Evolutionary conservation across 331 rosid genomes (phyloP), one percentile per base, ranked within the genome.

Genomic region (Malus hybrid): DNA sequence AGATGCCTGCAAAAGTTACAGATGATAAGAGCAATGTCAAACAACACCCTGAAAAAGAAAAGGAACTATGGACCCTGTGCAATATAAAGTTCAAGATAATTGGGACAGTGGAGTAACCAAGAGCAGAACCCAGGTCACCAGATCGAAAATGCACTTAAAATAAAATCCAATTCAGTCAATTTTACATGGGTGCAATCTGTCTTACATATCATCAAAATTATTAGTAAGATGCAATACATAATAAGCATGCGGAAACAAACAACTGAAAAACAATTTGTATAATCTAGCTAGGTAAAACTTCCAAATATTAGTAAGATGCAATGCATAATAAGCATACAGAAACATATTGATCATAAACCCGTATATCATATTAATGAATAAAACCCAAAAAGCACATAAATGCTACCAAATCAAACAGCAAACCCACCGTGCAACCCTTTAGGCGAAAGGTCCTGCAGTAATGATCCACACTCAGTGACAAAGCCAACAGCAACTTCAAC

Each of bases 401-500:
- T 42, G 22, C 27, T 65, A 68, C 60, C 33, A 73, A 66, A 56
- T 79, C 73, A 55, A 85, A 76, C 69, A 24, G 67, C 71, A 83
- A 57, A 83, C 95, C 52, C 81, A 94, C 99, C 99, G 71, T 89
- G 97, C 78, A 94, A 88, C 60, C 97, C 99, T 83, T 85, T 92
- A 13, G 99, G 99, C 2, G 99, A 84, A 72, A 92, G 92, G 73
- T 89, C 97, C 71, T 92, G 93, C 76, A 94, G 81, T 77, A 90
- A 86, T 69, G 97, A 94, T 65, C 99, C 99, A 76, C 93, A 89
- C 64, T 94, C 96, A 1, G 92, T 90, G 46, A 92, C 99, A 94
- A 94, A 94, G 62, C 96, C 97, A 62, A 94, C 99, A 69, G 99
- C 99, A 36, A 92, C 99, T 87, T 94, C 97, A 78, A 94, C 99